phyloP scores from a whole-genome alignment of 768 basidiomycete species.

The Dentipellis fragilis region DNA sequence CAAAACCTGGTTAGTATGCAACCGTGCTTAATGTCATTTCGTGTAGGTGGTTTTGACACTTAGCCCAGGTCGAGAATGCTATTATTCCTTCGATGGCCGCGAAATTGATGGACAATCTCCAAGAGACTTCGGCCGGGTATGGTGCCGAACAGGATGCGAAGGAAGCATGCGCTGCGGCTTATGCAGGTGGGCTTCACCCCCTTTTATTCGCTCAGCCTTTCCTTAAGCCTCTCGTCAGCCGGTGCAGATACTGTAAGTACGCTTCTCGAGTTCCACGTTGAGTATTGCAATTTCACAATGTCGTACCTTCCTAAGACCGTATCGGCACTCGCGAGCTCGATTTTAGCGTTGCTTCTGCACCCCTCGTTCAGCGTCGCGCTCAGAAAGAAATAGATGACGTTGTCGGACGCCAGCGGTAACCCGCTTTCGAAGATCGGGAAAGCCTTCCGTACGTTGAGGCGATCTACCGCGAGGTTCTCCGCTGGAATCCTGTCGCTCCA shows the following conservation, averaged over 20 bases:
- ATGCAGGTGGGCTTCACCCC: neutral
- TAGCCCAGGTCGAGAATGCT: neutral
- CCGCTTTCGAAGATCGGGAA: conserved; percentile 5
- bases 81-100: neutral
- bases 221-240: neutral
- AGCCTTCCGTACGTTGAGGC: conserved; percentile 9
- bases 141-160: neutral
- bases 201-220: too few species aligned
- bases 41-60: neutral
- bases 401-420: neutral
- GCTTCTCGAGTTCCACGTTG: too few species aligned
- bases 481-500: neutral
- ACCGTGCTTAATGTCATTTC: neutral
- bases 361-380: conserved; percentile 5
- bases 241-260: neutral
- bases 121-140: neutral
- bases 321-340: neutral
- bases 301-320: neutral
- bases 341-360: conserved; percentile 3
- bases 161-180: neutral
- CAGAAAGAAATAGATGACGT: conserved; percentile 5
- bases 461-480: conserved; percentile 2
- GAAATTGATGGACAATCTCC: neutral
- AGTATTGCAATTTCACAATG: neutral
- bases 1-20: neutral